These are phyloP conservation scores for Sphaerulina vaccinii DNA, from an alignment of 2,329 filamentous ascomycete genomes.

Conservation along the genomic window DNA sequence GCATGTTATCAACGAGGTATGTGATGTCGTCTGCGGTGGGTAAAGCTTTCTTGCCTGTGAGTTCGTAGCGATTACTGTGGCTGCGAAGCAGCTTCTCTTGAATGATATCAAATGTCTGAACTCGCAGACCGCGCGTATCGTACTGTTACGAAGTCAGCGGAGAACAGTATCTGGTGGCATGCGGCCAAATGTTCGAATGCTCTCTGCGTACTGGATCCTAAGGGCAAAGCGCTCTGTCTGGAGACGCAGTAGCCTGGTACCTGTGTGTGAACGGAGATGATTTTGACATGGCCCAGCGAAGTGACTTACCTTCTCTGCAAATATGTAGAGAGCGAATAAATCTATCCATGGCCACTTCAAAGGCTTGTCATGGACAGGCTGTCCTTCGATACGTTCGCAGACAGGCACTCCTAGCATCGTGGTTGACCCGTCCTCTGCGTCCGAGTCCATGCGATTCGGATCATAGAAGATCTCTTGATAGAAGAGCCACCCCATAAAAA, in stretches of 20 bases:
- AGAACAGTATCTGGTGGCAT: too few species aligned
- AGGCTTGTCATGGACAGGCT: background rate
- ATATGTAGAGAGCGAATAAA: slow-evolving; percentile 19
- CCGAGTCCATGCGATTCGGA: background rate
- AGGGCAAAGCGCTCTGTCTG: too few species aligned
- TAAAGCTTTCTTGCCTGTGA: background rate
- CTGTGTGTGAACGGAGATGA: too few species aligned
- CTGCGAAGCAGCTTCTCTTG: slow-evolving; percentile 11
- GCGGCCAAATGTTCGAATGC: too few species aligned
- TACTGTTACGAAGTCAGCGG: background rate
- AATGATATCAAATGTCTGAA: slow-evolving; percentile 12
- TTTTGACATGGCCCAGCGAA: too few species aligned
- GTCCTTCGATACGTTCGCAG: too few species aligned
- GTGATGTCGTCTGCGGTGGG: slow-evolving; percentile 4
- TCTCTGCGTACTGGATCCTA: too few species aligned
- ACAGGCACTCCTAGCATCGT: too few species aligned
- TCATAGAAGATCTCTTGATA: slow-evolving; percentile 11
- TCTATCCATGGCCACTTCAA: slow-evolving; percentile 13
- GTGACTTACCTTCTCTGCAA: slow-evolving; percentile 17
- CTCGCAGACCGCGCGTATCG: slow-evolving; percentile 16
- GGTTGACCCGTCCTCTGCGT: background rate
- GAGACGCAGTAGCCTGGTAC: too few species aligned
- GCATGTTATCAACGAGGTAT: slow-evolving; percentile 4
- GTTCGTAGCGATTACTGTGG: background rate
- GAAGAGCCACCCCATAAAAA: slow-evolving; percentile 20